Conservation (phyloP, 1,284 basidiomycete species). For the Volvariella volvacea region DNA sequence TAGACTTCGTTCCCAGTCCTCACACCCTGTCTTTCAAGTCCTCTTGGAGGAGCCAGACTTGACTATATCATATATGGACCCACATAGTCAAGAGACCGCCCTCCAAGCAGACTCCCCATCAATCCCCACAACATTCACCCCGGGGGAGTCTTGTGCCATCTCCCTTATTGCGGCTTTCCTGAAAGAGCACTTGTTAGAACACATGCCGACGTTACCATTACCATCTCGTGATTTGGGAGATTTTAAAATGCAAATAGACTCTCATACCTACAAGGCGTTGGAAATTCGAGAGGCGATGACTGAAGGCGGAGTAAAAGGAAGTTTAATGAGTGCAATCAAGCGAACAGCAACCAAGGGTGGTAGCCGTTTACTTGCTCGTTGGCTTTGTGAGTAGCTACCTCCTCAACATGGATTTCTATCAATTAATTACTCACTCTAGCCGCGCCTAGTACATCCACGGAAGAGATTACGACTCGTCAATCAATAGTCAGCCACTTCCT, state of each 20-base stretch:
- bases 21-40: slow-evolving; percentile 38
- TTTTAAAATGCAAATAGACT: slow-evolving; percentile 84
- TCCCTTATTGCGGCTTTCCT: slow-evolving; percentile 66
- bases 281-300: slow-evolving; percentile 79
- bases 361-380: slow-evolving; percentile 67
- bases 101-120: slow-evolving; percentile 5
- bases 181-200: slow-evolving; percentile 67
- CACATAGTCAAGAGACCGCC: background rate
- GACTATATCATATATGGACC: slow-evolving; percentile 38
- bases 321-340: slow-evolving; percentile 72
- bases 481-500: slow-evolving; percentile 77
- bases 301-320: slow-evolving; percentile 71
- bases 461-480: slow-evolving; percentile 71
- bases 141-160: slow-evolving; percentile 54
- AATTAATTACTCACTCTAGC: slow-evolving; percentile 33
- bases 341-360: slow-evolving; percentile 80
- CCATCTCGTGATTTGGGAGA: slow-evolving; percentile 55
- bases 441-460: slow-evolving; percentile 78
- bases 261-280: slow-evolving; percentile 83
- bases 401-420: slow-evolving; percentile 1
- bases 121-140: slow-evolving; percentile 17
- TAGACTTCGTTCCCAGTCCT: slow-evolving; percentile 26
- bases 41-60: slow-evolving; percentile 42
- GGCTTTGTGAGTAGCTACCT: slow-evolving; percentile 54
- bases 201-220: slow-evolving; percentile 61